phyloP scores from a whole-genome alignment of 331 rosid genomes.

The Acacia pycnantha region DNA sequence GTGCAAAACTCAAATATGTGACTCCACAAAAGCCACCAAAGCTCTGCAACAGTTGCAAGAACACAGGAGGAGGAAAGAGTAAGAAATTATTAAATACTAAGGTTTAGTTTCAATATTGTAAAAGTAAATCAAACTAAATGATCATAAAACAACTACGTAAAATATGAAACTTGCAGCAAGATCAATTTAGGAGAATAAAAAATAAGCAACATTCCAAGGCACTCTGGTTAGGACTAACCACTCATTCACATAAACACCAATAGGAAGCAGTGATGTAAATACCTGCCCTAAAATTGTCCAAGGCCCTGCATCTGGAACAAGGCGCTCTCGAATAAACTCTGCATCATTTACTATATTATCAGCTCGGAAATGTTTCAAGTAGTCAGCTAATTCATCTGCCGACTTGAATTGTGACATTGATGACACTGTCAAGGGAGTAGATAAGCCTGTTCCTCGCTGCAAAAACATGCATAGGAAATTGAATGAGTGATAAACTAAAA shows the following conservation, averaged over 20 bases:
- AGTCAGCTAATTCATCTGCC: slow-evolving; percentile 61
- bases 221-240: slow-evolving; percentile 10
- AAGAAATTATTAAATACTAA: slow-evolving; percentile 24
- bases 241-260: slow-evolving; percentile 19
- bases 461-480: slow-evolving; percentile 29
- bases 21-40: slow-evolving; percentile 94
- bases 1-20: slow-evolving; percentile 94
- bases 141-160: slow-evolving; percentile 10
- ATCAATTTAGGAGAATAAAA: background rate
- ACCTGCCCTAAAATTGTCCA: slow-evolving; percentile 99
- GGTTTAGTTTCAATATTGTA: slow-evolving; percentile 27
- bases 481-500: slow-evolving; percentile 20
- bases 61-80: background rate
- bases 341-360: slow-evolving; percentile 92
- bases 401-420: slow-evolving; percentile 84
- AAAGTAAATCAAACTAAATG: slow-evolving; percentile 19
- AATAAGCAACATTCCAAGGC: background rate
- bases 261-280: slow-evolving; percentile 28
- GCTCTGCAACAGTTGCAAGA: slow-evolving; percentile 56
- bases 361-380: slow-evolving; percentile 84
- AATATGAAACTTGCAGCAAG: background rate
- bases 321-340: slow-evolving; percentile 73
- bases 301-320: slow-evolving; percentile 84
- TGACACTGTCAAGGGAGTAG: slow-evolving; percentile 84
- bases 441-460: slow-evolving; percentile 99